These are phyloP conservation scores for Monocercomonoides exilis DNA, from an alignment of 78 protist genomes.

Conservation along the genomic window DNA sequence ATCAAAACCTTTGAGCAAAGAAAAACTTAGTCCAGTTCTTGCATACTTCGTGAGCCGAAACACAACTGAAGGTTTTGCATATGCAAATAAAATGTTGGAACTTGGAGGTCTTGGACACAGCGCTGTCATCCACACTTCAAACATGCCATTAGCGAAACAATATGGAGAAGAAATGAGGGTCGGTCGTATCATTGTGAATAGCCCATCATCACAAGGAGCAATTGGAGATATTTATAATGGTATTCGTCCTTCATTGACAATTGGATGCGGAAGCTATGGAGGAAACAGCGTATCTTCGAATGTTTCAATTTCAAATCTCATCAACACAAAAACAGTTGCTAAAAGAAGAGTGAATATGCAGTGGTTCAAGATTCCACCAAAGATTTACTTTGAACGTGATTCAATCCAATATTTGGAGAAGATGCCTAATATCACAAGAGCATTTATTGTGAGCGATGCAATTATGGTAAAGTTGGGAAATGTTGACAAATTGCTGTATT, in stretches of 20 bases:
- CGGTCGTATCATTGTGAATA: conserved; percentile 36
- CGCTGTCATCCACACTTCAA: conserved; percentile 15
- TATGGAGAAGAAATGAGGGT: neutral
- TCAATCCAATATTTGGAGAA: neutral
- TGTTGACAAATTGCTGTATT: conserved; percentile 9
- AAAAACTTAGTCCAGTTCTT: conserved; percentile 40
- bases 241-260: conserved; percentile 32
- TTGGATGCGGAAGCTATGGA: conserved; percentile 34
- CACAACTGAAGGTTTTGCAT: conserved; percentile 1
- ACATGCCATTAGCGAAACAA: neutral
- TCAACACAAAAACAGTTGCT: conserved; percentile 43
- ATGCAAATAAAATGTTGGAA: neutral
- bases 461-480: neutral
- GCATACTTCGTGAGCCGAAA: neutral
- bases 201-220: conserved; percentile 41
- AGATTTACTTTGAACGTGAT: conserved; percentile 16
- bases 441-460: conserved; percentile 26
- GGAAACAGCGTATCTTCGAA: conserved; percentile 27
- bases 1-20: conserved; percentile 15
- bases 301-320: conserved; percentile 18
- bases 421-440: conserved; percentile 9
- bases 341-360: conserved; percentile 30
- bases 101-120: conserved; percentile 33
- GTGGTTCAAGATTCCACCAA: conserved; percentile 30
- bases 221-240: conserved; percentile 40